phyloP scores from a whole-genome alignment of 257 asterid genomes.

The Solanum gandarillasii region DNA sequence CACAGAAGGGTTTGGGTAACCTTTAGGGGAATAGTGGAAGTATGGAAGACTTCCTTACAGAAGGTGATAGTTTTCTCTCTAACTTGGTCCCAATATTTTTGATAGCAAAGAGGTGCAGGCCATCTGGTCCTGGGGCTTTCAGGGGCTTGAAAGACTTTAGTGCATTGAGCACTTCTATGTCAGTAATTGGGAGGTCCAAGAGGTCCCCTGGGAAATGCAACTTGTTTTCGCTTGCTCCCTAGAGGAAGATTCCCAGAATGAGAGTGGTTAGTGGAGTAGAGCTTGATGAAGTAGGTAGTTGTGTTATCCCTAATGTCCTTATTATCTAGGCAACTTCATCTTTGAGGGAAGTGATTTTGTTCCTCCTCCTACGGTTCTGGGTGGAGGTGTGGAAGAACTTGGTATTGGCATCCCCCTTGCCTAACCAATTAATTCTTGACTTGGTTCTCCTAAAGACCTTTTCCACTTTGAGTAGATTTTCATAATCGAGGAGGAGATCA shows the following conservation, averaged over 20 bases:
- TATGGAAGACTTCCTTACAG: background rate
- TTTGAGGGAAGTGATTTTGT: background rate
- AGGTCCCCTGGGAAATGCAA: background rate
- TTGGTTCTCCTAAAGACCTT: background rate
- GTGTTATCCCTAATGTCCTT: background rate
- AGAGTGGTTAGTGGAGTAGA: background rate
- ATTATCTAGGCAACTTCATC: accelerated
- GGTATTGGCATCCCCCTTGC: background rate
- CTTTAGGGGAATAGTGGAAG: background rate
- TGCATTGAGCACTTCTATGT: background rate
- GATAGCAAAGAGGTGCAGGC: background rate
- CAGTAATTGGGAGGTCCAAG: background rate
- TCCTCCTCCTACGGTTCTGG: background rate
- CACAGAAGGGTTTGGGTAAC: background rate
- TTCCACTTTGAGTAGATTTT: background rate
- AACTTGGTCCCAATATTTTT: too few species aligned
- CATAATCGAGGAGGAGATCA: background rate
- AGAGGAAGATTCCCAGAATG: background rate
- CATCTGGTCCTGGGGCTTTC: background rate
- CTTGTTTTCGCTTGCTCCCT: background rate
- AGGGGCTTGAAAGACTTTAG: background rate
- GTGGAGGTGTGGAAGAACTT: background rate
- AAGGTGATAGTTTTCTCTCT: background rate
- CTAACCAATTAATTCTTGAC: background rate
- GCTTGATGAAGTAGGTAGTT: too few species aligned